A percentile compares a stretch with the other conserved stretches of the same genome.
Evolutionary conservation across 2,329 filamentous ascomycete species (phyloP).

Genomic region (Bimuria novae-zelandiae): DNA sequence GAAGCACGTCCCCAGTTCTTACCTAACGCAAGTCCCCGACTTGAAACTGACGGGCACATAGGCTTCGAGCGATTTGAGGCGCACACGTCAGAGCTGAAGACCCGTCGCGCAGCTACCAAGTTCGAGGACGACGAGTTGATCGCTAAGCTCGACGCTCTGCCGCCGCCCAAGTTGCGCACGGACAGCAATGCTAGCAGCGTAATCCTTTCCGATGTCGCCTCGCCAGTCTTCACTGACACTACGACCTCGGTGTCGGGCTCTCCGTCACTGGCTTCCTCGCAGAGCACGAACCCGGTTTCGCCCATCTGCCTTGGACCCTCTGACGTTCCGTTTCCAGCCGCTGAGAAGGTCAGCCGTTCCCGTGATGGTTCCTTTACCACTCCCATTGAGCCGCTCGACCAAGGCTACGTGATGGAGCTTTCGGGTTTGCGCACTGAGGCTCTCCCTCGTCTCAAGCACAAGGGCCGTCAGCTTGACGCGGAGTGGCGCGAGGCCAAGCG

Average conservation of each 20-base stretch:
- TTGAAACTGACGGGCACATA: slow-evolving; percentile 21
- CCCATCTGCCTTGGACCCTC: slow-evolving; percentile 35
- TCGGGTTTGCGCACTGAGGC: slow-evolving; percentile 47
- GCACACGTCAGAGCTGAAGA: slow-evolving; percentile 23
- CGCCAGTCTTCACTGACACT: slow-evolving; percentile 29
- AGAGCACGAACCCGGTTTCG: slow-evolving; percentile 31
- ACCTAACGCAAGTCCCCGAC: neutral
- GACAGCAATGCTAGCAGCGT: slow-evolving; percentile 38
- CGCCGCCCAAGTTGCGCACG: slow-evolving; percentile 30
- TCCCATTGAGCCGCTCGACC: slow-evolving; percentile 40
- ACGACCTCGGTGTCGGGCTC: slow-evolving; percentile 26
- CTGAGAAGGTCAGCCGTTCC: slow-evolving; percentile 19
- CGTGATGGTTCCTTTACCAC: slow-evolving; percentile 40
- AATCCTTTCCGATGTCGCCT: slow-evolving; percentile 30
- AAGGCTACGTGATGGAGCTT: slow-evolving; percentile 42
- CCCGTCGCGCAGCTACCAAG: slow-evolving; percentile 20
- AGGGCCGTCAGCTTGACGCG: slow-evolving; percentile 39
- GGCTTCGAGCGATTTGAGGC: slow-evolving; percentile 40
- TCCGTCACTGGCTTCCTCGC: slow-evolving; percentile 28
- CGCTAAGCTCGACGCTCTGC: slow-evolving; percentile 31
- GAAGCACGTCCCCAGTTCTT: slow-evolving; percentile 2
- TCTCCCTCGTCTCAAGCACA: slow-evolving; percentile 51
- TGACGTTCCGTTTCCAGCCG: slow-evolving; percentile 15
- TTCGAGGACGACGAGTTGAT: slow-evolving; percentile 28
- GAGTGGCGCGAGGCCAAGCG: slow-evolving; percentile 42